Base-by-base conservation (phyloP, 2,329 filamentous ascomycete species). In the Colletotrichum tropicale region DNA sequence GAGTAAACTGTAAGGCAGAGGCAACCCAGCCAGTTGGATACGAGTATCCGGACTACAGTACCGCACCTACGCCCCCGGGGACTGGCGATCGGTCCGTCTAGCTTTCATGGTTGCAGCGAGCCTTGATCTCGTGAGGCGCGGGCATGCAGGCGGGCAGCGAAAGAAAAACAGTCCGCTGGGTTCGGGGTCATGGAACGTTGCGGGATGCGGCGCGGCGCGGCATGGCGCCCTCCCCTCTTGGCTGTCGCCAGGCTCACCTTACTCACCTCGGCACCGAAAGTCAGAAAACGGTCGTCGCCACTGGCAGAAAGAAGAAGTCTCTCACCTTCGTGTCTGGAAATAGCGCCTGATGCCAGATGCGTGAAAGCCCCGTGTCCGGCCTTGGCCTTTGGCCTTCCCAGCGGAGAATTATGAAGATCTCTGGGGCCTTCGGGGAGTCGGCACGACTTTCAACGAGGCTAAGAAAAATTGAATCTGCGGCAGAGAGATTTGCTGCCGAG, bases 371-470 rank as follows among this genome's bases (percentile, higher is more conserved):
- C 58, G 58, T 58, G 64, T 64, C 28, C 24, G 43, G 73, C 36
- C 73, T 60, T 75, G 64, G 73, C 64, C 62, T 24, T 64, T 48
- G 64, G 55, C 68, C 56, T 32, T 36, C 55, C 48, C 43, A 67
- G 73, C 73, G 73, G 73, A 75, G 73, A 75, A 75, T 61, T 65
- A 75, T 64, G 70, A 69, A 73, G 70, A 75, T 75, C 73, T 73
- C 73, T 75, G 70, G 70, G 62, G 64, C 60, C 9, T 43, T 75
- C 56, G 69, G 61, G 52, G 36, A 69, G 13, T 52, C 70, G 58
- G 70, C 69, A 64, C 61, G 62, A 38, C 13, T 26, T 24, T 48
- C 26, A 18, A 26, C 60, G 24, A 62, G 68, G 67, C 66, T 52
- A 60, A 70, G 34, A 38, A 71, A 52, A 55, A 15, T 30, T 52